phyloP scores from a whole-genome alignment of 1,139 yeast species.

The Magnusiomyces suaveolens region DNA sequence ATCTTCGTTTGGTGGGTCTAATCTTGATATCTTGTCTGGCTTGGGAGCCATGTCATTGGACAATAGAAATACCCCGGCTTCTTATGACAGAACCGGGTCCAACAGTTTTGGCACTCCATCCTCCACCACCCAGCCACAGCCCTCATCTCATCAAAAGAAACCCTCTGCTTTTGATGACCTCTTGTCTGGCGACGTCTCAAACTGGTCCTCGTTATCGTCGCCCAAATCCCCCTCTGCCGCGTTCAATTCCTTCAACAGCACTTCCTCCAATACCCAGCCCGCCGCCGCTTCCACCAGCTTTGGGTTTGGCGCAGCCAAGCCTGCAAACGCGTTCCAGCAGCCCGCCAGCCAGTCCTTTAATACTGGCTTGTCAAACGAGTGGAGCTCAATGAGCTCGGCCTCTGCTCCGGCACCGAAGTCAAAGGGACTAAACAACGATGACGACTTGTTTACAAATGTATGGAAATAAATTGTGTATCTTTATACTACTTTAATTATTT shows the following conservation, averaged over 20 bases:
- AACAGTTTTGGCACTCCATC: slow-evolving; percentile 11
- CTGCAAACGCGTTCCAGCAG: slow-evolving; percentile 7
- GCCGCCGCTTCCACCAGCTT: not conserved
- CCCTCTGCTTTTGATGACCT: slow-evolving; percentile 14
- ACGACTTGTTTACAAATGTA: slow-evolving; percentile 59
- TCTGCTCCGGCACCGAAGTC: slow-evolving; percentile 2
- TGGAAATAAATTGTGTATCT: slow-evolving; percentile 41
- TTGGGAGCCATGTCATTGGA: not conserved
- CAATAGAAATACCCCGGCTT: not conserved
- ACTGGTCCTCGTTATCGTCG: slow-evolving; percentile 21
- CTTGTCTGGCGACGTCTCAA: slow-evolving; percentile 33
- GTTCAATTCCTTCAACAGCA: not conserved
- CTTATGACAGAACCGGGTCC: not conserved
- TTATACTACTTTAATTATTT: too few relatives aligned
- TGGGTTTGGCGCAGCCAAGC: too few relatives aligned
- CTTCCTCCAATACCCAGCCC: not conserved
- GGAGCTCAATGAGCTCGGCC: not conserved
- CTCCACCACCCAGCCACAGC: slow-evolving; percentile 22
- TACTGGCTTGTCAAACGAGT: not conserved
- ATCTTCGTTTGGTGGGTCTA: not conserved
- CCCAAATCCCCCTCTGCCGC: slow-evolving; percentile 8
- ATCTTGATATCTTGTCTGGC: not conserved
- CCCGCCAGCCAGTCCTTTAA: not conserved
- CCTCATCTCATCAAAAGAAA: slow-evolving; percentile 23
- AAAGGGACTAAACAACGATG: slow-evolving; percentile 36